Evolutionary conservation across 208 protist species (phyloP).

Genomic region (Naegleria gruberi): DNA sequence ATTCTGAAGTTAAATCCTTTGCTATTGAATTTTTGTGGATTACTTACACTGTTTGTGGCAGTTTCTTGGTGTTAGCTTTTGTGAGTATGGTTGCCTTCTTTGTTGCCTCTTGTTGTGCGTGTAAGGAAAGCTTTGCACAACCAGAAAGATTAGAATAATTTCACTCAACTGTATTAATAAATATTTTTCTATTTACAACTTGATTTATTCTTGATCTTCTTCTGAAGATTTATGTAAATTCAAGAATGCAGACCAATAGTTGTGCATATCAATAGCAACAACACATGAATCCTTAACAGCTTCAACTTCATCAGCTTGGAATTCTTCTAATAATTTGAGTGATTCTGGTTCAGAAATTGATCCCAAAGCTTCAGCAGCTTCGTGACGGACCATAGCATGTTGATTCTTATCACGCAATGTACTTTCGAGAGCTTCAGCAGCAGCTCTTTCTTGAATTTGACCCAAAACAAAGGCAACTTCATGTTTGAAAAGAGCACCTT

Average conservation of each 20-base stretch:
- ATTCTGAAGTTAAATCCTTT: neutral
- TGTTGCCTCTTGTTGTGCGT: neutral
- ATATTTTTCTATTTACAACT: too few relatives aligned
- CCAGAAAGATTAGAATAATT: neutral
- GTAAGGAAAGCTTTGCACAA: neutral
- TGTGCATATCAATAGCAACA: conserved; percentile 49
- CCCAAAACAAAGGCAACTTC: conserved; percentile 95
- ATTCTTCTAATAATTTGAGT: conserved; percentile 32
- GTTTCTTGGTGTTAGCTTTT: neutral
- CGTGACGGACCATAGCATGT: conserved; percentile 91
- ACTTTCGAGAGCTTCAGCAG: conserved; percentile 55
- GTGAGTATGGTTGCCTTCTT: neutral
- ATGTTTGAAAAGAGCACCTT: conserved; percentile 88
- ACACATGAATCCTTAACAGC: conserved; percentile 43
- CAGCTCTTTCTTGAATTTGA: conserved; percentile 76
- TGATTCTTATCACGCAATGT: conserved; percentile 66
- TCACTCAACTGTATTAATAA: neutral
- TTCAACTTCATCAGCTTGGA: conserved; percentile 25
- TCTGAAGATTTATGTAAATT: neutral
- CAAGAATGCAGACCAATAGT: conserved; percentile 32
- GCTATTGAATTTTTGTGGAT: neutral
- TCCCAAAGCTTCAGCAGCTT: conserved; percentile 92
- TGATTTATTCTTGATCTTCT: neutral
- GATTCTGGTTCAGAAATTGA: conserved; percentile 68
- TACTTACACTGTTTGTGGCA: neutral